Base-by-base conservation (phyloP, 2,329 filamentous ascomycete genomes). In the Cephalotrichum gorgonifer region DNA sequence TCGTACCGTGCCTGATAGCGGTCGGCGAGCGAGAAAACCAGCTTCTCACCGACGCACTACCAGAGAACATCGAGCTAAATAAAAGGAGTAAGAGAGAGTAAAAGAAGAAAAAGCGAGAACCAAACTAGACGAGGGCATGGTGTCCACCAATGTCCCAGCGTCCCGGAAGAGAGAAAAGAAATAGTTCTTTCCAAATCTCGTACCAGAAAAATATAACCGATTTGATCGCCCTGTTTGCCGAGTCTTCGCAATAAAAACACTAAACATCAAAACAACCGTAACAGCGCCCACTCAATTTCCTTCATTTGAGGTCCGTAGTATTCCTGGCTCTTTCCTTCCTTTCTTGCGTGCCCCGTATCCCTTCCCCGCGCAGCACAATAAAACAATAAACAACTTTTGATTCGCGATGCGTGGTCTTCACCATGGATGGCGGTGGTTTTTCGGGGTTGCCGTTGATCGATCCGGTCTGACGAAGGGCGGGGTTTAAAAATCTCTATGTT, bases 401-500 rank as follows among this genome's bases (percentile, higher is more conserved):
- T 31, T 11, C 30, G 30, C 30, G 15, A 22, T 39, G 35, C 35
- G 35, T 39, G 17, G 35, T 39, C 35, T 39, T 39, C 35, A 39
- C 12, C 35, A 39, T 20, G n/a, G 6, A n/a, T n/a, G n/a, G n/a
- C n/a, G n/a, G n/a, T n/a, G n/a, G 35, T 6, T 15, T 15, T 33
- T 15, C 30, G 30, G 30, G 45, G 33, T 39, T 33, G 33, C 9
- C 31, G 14, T 31, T 26, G 31, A 15, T 35, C 30, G 27, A 33
- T 35, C 31, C n/a, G 20, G n/a, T 39, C 3, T 22, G 46, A 48
- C 31, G 33, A 47, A 26, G 31, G 45, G 15, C 25, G 22, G 30
- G 38, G 26, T 25, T 42, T 4, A 47, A 43, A 49, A 22, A 39
- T 47, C 23, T 47, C 30, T 47, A 47, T 48, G 46, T 22, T 39